Conservation (phyloP, 345 rosid species). For the Euclidium syriacum region DNA sequence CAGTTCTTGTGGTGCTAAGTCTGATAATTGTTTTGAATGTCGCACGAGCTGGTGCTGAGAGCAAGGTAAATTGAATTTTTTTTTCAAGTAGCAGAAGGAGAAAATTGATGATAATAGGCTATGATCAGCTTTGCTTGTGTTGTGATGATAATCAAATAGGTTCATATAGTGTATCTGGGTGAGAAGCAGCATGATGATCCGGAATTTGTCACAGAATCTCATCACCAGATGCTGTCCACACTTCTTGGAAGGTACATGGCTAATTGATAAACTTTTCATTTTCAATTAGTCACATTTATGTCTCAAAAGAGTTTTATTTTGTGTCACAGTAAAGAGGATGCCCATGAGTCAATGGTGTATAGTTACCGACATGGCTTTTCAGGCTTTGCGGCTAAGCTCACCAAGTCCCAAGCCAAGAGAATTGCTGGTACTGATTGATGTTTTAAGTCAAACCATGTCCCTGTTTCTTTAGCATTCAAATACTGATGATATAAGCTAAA, state of each 20-base stretch:
- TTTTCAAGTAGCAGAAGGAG: background rate
- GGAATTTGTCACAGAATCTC: conserved; percentile 17
- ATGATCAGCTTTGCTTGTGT: background rate
- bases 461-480: background rate
- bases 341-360: conserved; percentile 40
- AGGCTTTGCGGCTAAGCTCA: conserved; percentile 49
- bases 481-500: background rate
- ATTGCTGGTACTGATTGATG: conserved; percentile 26
- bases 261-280: background rate
- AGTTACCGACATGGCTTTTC: conserved; percentile 41
- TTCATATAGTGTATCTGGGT: conserved; percentile 34
- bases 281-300: background rate
- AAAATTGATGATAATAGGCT: background rate
- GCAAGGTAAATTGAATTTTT: background rate
- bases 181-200: conserved; percentile 34
- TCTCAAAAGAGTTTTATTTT: background rate
- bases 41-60: background rate
- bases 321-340: conserved; percentile 33
- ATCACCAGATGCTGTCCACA: conserved; percentile 26
- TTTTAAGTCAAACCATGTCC: background rate
- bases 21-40: background rate
- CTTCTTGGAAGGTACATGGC: conserved; percentile 27
- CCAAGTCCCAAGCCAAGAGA: conserved; percentile 33
- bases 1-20: conserved; percentile 6
- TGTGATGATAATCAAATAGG: conserved; percentile 3